Percentiles rank a stretch among this genome's conserved stretches.
Conservation (phyloP, 106 monocot species). For the Ottelia alismoides region DNA sequence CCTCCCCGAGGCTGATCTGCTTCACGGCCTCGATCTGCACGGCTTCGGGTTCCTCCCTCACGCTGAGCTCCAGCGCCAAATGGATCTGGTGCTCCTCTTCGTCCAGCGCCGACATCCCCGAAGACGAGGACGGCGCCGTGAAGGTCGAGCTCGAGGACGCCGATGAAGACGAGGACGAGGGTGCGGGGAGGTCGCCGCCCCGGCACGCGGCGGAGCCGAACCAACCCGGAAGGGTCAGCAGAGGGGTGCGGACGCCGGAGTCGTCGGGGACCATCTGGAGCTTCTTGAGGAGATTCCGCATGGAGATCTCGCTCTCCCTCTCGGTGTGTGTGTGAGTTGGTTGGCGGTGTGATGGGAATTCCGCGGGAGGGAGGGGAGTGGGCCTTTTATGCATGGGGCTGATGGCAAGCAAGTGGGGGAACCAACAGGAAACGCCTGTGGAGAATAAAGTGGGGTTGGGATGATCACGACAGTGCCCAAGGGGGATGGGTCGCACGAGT, state of each 20-base stretch:
- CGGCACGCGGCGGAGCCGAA: slow-evolving; percentile 22
- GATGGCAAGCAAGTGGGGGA: no score
- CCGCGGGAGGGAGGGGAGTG: no score
- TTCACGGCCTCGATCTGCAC: slow-evolving; percentile 71
- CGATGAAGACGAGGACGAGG: slow-evolving; percentile 5
- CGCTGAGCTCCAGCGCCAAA: slow-evolving; percentile 56
- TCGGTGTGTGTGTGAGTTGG: no score
- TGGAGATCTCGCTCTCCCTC: neutral
- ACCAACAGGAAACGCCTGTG: no score
- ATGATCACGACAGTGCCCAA: no score
- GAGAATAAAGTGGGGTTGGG: no score
- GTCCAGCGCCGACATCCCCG: slow-evolving; percentile 5
- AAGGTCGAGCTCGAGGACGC: neutral
- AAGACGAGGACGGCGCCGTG: neutral
- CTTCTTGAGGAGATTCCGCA: slow-evolving; percentile 72
- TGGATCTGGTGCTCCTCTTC: slow-evolving; percentile 64
- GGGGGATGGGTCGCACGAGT: no score
- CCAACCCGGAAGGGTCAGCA: slow-evolving; percentile 35
- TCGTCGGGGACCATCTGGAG: slow-evolving; percentile 31
- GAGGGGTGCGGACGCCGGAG: slow-evolving; percentile 13
- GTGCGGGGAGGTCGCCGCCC: neutral
- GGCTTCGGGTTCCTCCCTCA: slow-evolving; percentile 67
- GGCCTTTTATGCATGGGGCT: no score
- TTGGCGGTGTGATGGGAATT: no score
- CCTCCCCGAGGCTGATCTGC: slow-evolving; percentile 62